A percentile compares a stretch with the other conserved stretches of the same genome.
Evolutionary conservation across 305 asterid genomes (phyloP).

Genomic region (Solanum aculeatissimum): DNA sequence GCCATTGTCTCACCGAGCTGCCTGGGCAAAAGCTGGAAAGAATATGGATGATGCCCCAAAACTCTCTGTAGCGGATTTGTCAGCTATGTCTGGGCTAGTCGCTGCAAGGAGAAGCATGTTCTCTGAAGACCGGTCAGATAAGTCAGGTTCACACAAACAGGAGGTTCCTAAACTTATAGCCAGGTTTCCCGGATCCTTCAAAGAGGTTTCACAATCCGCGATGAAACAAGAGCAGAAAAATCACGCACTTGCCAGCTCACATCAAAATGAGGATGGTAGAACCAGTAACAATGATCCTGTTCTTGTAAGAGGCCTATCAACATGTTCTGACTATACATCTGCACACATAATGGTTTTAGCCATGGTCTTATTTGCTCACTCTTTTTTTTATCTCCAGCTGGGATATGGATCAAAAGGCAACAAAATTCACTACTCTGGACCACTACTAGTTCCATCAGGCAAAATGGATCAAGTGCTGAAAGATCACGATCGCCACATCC

Average conservation of each 20-base stretch:
- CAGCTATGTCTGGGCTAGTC: conserved; percentile 68
- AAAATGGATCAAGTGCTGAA: conserved; percentile 81
- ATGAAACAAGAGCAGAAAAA: conserved; percentile 38
- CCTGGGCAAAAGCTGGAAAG: conserved; percentile 76
- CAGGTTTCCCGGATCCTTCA: conserved; percentile 77
- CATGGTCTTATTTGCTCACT: not conserved
- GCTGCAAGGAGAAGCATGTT: conserved; percentile 76
- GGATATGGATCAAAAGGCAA: conserved; percentile 76
- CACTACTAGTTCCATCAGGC: conserved; percentile 70
- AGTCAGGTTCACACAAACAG: conserved; percentile 33
- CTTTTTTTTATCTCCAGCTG: conserved; percentile 20
- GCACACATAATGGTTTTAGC: not conserved
- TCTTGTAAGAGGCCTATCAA: conserved; percentile 34
- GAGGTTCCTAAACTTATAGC: conserved; percentile 60
- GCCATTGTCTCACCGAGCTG: conserved; percentile 74
- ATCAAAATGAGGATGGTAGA: conserved; percentile 46
- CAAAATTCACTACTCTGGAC: conserved; percentile 91
- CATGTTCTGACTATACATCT: not conserved
- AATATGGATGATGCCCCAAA: conserved; percentile 58
- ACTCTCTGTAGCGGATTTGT: conserved; percentile 44
- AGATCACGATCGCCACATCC: conserved; percentile 86
- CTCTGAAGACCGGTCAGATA: conserved; percentile 54
- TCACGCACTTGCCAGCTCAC: conserved; percentile 12
- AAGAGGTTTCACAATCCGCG: conserved; percentile 56
- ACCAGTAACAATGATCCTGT: conserved; percentile 42